phyloP scores from a whole-genome alignment of 805 yeast species.

The Saccharomycopsis schoenii region DNA sequence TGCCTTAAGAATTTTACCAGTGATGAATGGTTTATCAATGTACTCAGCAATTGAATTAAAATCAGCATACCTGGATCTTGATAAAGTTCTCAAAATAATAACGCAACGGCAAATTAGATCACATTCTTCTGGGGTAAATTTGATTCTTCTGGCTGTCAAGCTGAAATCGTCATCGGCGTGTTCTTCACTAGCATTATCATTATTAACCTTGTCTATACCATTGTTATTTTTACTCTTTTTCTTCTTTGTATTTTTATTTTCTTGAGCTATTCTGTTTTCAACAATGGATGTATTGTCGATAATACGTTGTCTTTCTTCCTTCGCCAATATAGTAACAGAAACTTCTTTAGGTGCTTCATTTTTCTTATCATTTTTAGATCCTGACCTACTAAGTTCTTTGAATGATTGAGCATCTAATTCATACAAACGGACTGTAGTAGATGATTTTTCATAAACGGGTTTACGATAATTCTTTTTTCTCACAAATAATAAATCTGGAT shows the following conservation, averaged over 20 bases:
- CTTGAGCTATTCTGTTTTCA: neutral
- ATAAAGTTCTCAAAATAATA: conserved; percentile 9
- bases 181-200: neutral
- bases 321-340: neutral
- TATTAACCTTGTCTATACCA: neutral
- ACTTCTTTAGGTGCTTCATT: neutral
- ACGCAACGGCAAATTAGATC: conserved; percentile 3
- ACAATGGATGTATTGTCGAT: neutral
- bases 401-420: neutral
- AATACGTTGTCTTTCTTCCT: neutral
- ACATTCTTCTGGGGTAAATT: neutral
- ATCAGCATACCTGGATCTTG: neutral
- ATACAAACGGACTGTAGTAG: neutral
- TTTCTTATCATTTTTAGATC: neutral
- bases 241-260: neutral
- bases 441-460: neutral
- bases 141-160: neutral
- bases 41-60: conserved; percentile 5
- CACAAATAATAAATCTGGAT: neutral
- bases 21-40: conserved; percentile 25
- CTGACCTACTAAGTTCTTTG: neutral
- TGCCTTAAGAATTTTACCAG: conserved; percentile 38
- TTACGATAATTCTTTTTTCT: neutral
- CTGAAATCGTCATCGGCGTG: neutral
- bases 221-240: neutral